Base-by-base conservation (phyloP, 495 filamentous ascomycete genomes). In the Aspergillus nidulans region DNA sequence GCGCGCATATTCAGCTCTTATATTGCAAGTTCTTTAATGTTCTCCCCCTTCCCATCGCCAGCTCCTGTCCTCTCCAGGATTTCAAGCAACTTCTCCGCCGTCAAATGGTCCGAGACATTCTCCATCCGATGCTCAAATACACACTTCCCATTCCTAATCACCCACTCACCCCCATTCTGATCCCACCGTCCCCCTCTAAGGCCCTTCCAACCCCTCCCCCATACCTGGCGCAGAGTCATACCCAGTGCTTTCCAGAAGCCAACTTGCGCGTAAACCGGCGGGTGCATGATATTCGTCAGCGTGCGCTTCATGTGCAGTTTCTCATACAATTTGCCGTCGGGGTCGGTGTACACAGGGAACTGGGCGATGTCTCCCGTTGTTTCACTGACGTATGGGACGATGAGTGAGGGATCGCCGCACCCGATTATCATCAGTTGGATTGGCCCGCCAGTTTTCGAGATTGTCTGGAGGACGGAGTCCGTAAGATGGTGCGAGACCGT, bases 401-500 rank as follows among this genome's bases (percentile, higher is more conserved):
- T 67, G 3, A 59, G 48, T 0, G 57, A 32, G 10, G 55, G 58
- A 36, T 63, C 59, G 8, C 64, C 64, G 30, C 64, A 67, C 0
- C 64, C 64, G 38, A 67, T 63, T 16, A 67, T 67, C 6, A 67
- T 65, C 1, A 67, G 54, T 26, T 67, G 64, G 4, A 57, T 56
- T 18, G 64, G 62, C 34, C 57, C 56, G 12, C 57, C 48, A 3
- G 28, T 24, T 5, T 18, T 19, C 2, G 64, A 62, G 25, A 65
- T 36, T 0, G 55, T 63, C 18, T 51, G 19, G 7, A 67, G 60
- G 18, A 67, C 38, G 18, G n/a, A 43, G 19, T 65, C 45, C 1
- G 53, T 59, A 16, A 67, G 58, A 38, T 65, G 50, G 6, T 36
- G n/a, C 0, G 57, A 34, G 12, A 64, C 53, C 4, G 38, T 45